phyloP scores from a whole-genome alignment of 73 alveolate genomes.

The Uronychia setigera region DNA sequence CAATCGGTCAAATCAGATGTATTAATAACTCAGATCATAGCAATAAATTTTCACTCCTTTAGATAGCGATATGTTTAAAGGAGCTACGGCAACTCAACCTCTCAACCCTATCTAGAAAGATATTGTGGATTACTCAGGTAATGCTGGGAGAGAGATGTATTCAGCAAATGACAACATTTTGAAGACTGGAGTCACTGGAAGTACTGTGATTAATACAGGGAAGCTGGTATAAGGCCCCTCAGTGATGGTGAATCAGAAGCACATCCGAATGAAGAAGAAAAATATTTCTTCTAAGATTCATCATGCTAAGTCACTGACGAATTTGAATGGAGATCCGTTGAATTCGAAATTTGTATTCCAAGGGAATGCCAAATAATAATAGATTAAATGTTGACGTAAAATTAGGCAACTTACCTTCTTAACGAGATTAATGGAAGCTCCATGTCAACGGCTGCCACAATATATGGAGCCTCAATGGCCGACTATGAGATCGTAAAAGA shows the following conservation, averaged over 20 bases:
- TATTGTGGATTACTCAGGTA: too few species aligned
- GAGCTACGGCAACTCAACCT: not conserved
- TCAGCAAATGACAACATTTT: too few species aligned
- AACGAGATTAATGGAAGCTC: not conserved
- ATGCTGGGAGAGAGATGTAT: too few species aligned
- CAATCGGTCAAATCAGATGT: not conserved
- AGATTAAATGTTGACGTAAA: not conserved
- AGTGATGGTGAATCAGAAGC: not conserved
- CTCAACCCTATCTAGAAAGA: too few species aligned
- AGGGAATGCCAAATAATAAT: not conserved
- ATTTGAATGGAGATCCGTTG: not conserved
- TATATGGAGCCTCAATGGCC: not conserved
- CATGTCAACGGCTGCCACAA: not conserved
- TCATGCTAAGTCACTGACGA: not conserved
- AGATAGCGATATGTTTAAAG: not conserved
- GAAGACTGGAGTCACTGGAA: not conserved
- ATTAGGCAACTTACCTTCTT: not conserved
- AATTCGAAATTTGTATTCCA: not conserved
- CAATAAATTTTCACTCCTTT: not conserved
- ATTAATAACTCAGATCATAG: not conserved
- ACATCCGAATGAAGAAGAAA: not conserved
- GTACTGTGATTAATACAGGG: not conserved
- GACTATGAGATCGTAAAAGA: constrained; percentile 11
- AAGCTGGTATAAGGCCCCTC: not conserved
- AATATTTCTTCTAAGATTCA: not conserved